These are phyloP conservation scores for Tetraselmis chui DNA, from an alignment of 139 green algal species.

Conservation along the genomic window DNA sequence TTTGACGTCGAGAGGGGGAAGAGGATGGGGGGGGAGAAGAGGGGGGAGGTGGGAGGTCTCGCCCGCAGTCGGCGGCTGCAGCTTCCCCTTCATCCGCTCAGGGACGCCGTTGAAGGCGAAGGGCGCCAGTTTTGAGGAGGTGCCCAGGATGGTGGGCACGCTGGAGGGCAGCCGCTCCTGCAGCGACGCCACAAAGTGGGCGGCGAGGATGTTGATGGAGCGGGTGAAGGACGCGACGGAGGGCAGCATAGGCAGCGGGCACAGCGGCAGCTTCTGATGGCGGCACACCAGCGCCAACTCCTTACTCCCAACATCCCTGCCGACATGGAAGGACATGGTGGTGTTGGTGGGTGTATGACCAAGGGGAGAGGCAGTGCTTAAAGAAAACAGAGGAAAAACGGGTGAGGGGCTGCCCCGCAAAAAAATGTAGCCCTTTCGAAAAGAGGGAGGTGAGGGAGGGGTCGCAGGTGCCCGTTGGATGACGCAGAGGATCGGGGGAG, in stretches of 20 bases:
- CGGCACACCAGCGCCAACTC: slow-evolving; percentile 2
- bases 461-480: too few relatives aligned
- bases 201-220: slow-evolving; percentile 46
- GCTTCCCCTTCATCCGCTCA: neutral
- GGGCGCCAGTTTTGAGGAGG: slow-evolving; percentile 31
- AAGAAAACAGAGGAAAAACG: too few relatives aligned
- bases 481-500: too few relatives aligned
- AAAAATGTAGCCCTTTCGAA: too few relatives aligned
- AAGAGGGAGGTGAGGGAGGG: too few relatives aligned
- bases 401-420: too few relatives aligned
- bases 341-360: too few relatives aligned
- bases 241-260: neutral
- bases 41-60: too few relatives aligned
- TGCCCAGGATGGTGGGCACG: slow-evolving; percentile 46
- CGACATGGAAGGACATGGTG: too few relatives aligned
- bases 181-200: slow-evolving; percentile 35
- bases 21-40: too few relatives aligned
- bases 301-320: neutral
- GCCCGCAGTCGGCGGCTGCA: neutral
- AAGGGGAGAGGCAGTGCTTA: too few relatives aligned
- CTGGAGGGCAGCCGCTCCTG: slow-evolving; percentile 45
- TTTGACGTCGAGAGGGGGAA: too few relatives aligned
- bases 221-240: neutral
- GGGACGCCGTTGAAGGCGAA: neutral
- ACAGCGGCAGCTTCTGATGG: neutral